These are phyloP conservation scores for Colletotrichum filicis DNA, from an alignment of 2,329 filamentous ascomycete species.

Conservation along the genomic window DNA sequence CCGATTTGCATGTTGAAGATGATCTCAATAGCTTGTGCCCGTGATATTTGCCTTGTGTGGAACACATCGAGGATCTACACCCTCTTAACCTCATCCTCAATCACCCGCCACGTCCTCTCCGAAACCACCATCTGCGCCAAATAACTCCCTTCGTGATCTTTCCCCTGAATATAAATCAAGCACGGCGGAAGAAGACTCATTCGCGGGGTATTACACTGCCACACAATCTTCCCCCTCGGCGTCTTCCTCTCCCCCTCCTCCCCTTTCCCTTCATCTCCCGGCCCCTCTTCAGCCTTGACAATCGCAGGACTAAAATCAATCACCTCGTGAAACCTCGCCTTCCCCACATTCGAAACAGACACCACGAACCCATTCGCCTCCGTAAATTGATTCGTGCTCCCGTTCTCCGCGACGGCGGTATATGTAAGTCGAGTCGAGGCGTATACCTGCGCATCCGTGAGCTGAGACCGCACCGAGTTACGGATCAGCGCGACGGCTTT, in stretches of 20 bases:
- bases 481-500: constrained; percentile 12
- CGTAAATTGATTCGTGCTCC: constrained; percentile 26
- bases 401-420: constrained; percentile 24
- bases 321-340: constrained; percentile 29
- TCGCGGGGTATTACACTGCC: constrained; percentile 24
- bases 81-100: background rate
- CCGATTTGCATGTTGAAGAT: background rate
- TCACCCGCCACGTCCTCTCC: constrained; percentile 12
- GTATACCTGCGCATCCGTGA: constrained; percentile 21
- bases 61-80: background rate
- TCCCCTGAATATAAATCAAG: constrained; percentile 22
- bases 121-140: constrained; percentile 27
- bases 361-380: constrained; percentile 26
- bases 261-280: background rate
- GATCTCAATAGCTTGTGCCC: rapidly evolving
- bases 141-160: constrained; percentile 24
- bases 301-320: constrained; percentile 29
- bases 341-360: constrained; percentile 19
- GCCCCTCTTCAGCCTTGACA: background rate
- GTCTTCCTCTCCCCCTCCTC: background rate
- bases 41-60: too few relatives aligned
- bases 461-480: constrained; percentile 8
- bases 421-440: constrained; percentile 22
- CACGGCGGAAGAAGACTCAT: constrained; percentile 24
- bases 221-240: constrained; percentile 24